Percentiles rank a stretch among this genome's conserved stretches.
These are phyloP conservation scores for Blastomyces emzantsi DNA, from an alignment of 2,329 filamentous ascomycete genomes.

Conservation along the genomic window DNA sequence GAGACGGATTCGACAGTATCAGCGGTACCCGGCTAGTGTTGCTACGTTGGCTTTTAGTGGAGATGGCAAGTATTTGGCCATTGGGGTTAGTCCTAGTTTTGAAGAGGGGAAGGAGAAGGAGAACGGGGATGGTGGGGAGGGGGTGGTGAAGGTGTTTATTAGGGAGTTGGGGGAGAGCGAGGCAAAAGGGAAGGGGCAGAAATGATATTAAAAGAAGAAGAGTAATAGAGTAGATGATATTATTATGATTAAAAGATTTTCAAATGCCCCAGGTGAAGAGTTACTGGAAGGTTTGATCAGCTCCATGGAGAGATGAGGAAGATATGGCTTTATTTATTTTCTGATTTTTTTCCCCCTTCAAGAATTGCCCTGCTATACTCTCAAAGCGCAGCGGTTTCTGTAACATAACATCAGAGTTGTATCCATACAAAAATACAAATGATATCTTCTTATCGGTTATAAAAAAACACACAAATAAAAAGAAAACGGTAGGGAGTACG, in stretches of 20 bases:
- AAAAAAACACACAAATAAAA: neutral
- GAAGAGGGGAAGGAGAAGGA: conserved; percentile 81
- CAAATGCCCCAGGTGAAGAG: neutral
- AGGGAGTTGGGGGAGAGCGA: conserved; percentile 80
- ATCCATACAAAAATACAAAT: neutral
- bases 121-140: conserved; percentile 57
- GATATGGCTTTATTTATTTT: neutral
- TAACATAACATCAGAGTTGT: conserved; percentile 1
- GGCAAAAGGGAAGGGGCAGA: conserved; percentile 73
- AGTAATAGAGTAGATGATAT: neutral
- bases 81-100: conserved; percentile 77
- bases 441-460: neutral
- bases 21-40: conserved; percentile 70
- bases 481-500: neutral
- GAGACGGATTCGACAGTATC: conserved; percentile 80
- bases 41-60: conserved; percentile 66
- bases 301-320: neutral
- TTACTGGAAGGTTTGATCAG: conserved; percentile 11
- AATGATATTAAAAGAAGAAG: conserved; percentile 36
- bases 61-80: conserved; percentile 68
- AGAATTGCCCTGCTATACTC: neutral
- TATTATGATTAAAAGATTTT: neutral
- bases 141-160: conserved; percentile 66
- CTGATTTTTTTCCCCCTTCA: neutral
- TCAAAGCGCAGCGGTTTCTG: neutral